A percentile compares a stretch with the other conserved stretches of the same genome.
Conservation (phyloP, 163 green algal species). For the Smithsoniella earleae region DNA sequence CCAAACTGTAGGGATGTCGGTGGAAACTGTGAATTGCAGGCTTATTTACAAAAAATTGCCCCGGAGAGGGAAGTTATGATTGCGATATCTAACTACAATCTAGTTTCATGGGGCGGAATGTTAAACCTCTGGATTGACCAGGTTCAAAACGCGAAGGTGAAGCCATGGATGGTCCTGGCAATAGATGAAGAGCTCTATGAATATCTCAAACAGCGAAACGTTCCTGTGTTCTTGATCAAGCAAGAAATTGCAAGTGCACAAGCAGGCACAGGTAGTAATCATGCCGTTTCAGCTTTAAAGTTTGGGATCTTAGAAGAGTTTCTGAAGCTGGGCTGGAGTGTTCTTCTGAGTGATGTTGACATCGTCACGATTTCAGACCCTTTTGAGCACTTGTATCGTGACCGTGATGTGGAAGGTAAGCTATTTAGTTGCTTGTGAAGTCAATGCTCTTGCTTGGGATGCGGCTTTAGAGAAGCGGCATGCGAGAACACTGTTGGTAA, state of each 20-base stretch:
- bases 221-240: conserved; percentile 47
- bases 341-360: conserved; percentile 74
- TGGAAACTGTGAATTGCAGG: conserved; percentile 38
- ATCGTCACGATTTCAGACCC: conserved; percentile 58
- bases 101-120: conserved; percentile 50
- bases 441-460: no score
- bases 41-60: conserved; percentile 39
- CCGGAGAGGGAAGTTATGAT: conserved; percentile 57
- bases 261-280: conserved; percentile 56
- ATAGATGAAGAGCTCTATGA: conserved; percentile 63
- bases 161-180: conserved; percentile 75
- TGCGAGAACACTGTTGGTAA: no score
- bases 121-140: conserved; percentile 61
- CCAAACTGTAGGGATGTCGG: conserved; percentile 42
- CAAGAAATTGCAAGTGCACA: conserved; percentile 48
- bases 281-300: conserved; percentile 65
- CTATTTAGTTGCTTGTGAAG: not conserved
- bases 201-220: conserved; percentile 36
- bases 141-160: conserved; percentile 40
- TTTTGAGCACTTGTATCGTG: conserved; percentile 54
- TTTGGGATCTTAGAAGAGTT: conserved; percentile 80
- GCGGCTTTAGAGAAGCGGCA: no score
- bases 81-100: conserved; percentile 69
- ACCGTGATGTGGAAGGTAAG: conserved; percentile 71
- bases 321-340: conserved; percentile 65